These are phyloP conservation scores for Monoraphidium neglectum DNA, from an alignment of 139 green algal species.

Conservation along the genomic window DNA sequence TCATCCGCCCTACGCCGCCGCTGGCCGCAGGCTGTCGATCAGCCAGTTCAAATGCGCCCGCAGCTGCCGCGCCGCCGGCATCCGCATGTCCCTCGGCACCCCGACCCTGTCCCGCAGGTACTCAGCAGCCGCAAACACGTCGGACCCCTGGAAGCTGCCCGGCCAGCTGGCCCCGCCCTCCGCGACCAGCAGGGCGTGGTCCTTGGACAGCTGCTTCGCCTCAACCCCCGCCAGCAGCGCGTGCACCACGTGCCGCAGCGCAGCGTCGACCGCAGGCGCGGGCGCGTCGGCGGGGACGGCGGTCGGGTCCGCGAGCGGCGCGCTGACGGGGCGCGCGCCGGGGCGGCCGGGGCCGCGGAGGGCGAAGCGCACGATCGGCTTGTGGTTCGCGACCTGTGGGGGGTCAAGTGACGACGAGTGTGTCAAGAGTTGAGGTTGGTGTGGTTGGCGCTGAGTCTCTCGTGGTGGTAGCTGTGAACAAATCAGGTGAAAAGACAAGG, in stretches of 20 bases:
- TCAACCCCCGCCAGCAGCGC: constrained; percentile 78
- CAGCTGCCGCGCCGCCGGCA: constrained; percentile 85
- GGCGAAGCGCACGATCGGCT: constrained; percentile 78
- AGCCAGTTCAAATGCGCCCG: constrained; percentile 88
- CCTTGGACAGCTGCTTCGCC: constrained; percentile 52
- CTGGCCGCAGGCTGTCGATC: constrained; percentile 41
- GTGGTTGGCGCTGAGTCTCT: too few relatives aligned
- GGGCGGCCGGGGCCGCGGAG: constrained; percentile 68
- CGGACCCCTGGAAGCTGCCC: constrained; percentile 22
- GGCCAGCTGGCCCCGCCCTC: not conserved
- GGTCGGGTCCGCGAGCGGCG: constrained; percentile 79
- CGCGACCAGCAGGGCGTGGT: constrained; percentile 48
- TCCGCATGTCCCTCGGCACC: constrained; percentile 84
- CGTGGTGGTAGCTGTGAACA: too few relatives aligned
- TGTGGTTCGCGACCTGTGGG: constrained; percentile 64
- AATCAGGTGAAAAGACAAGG: too few relatives aligned
- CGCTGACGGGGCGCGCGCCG: constrained; percentile 70
- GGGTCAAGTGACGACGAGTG: not conserved
- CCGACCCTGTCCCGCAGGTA: constrained; percentile 87
- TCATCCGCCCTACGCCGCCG: too few relatives aligned
- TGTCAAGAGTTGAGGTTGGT: too few relatives aligned
- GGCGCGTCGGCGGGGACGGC: constrained; percentile 53
- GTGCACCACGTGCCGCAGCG: constrained; percentile 81
- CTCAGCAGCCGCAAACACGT: constrained; percentile 40
- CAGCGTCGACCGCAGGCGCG: constrained; percentile 45